phyloP scores from a whole-genome alignment of 2,329 filamentous ascomycete species.

The Cladorrhinum sp. region DNA sequence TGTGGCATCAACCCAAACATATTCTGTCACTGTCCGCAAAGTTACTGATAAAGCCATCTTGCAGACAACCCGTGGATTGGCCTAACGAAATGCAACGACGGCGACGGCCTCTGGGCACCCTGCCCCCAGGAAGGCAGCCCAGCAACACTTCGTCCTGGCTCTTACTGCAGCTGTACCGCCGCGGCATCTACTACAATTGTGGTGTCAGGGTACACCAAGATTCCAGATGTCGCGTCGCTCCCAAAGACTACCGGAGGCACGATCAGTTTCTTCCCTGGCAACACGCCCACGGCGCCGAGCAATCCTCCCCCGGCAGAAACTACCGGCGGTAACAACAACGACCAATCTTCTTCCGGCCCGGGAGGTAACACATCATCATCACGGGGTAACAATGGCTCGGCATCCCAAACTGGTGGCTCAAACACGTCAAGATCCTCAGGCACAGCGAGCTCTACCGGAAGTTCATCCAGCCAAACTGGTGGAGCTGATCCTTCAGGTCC shows the following conservation, averaged over 20 bases:
- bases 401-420: neutral
- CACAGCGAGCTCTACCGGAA: neutral
- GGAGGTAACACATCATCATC: neutral
- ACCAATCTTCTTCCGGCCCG: neutral
- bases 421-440: neutral
- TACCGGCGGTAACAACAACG: conserved; percentile 1
- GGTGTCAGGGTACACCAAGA: neutral
- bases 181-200: neutral
- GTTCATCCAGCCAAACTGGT: neutral
- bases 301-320: conserved; percentile 5
- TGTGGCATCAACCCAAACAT: too few relatives aligned
- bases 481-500: neutral
- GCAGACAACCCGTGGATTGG: neutral
- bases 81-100: conserved; percentile 1
- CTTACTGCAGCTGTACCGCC: conserved; percentile 6
- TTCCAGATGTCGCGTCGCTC: conserved; percentile 2
- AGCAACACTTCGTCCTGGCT: neutral
- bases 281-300: neutral
- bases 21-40: neutral
- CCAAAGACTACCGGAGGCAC: neutral
- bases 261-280: conserved; percentile 1
- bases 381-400: neutral
- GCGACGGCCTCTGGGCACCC: conserved; percentile 1
- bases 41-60: neutral
- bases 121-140: conserved; percentile 7